Evolutionary conservation across 1,284 basidiomycete species (phyloP).

Genomic region (Cutaneotrichosporon dermatis): DNA sequence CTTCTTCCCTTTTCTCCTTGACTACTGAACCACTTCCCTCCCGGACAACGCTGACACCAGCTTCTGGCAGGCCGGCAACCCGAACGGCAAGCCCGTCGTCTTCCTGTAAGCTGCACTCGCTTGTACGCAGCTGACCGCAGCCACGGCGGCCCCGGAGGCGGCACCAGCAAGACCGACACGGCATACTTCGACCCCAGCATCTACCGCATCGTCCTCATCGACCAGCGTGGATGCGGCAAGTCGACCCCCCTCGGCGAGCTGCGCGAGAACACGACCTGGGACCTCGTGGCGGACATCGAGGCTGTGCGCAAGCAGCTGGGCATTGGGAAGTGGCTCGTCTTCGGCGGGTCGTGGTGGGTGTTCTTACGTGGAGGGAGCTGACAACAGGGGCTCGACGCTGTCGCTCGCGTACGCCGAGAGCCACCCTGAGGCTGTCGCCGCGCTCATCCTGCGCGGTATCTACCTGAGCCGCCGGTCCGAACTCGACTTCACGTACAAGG

Average conservation of each 20-base stretch:
- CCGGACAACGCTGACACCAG: conserved; percentile 46
- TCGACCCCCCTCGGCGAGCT: conserved; percentile 72
- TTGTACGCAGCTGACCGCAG: conserved; percentile 1
- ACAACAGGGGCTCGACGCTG: conserved; percentile 67
- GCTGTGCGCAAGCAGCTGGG: conserved; percentile 66
- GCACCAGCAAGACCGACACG: conserved; percentile 56
- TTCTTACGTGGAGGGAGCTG: background rate
- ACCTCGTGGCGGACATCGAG: conserved; percentile 86
- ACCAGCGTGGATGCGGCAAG: conserved; percentile 83
- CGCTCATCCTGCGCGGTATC: conserved; percentile 81
- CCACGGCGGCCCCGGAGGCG: conserved; percentile 37
- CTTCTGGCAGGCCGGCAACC: conserved; percentile 75
- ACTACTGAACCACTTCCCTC: too few relatives aligned
- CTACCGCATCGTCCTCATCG: conserved; percentile 65
- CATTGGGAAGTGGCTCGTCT: conserved; percentile 84
- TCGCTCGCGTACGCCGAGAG: conserved; percentile 80
- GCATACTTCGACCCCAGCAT: conserved; percentile 75
- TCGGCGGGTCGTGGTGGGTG: conserved; percentile 80
- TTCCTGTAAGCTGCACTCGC: conserved; percentile 53
- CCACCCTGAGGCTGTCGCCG: conserved; percentile 75
- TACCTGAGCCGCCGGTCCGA: conserved; percentile 82
- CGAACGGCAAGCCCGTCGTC: conserved; percentile 70
- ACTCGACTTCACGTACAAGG: conserved; percentile 88
- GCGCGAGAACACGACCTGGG: conserved; percentile 90
- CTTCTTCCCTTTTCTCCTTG: too few relatives aligned